Evolutionary conservation across 441 rosid genomes (phyloP).

Genomic region (Francoa sonchifolia): DNA sequence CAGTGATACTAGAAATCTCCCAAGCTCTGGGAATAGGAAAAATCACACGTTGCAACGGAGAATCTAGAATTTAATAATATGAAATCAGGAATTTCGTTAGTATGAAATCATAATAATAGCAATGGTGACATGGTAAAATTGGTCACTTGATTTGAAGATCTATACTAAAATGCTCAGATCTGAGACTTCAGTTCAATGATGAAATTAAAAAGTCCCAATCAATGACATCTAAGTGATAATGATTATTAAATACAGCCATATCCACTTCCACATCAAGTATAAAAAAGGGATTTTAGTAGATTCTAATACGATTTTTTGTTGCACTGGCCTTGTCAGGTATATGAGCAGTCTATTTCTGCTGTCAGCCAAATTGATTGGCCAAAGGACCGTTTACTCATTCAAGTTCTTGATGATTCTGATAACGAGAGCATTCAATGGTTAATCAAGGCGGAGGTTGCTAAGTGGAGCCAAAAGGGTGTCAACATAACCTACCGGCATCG

Average conservation of each 20-base stretch:
- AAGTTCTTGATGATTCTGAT: slow-evolving; percentile 82
- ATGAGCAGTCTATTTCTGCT: slow-evolving; percentile 84
- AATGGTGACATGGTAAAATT: no score
- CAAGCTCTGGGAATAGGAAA: no score
- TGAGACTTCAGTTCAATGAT: background rate
- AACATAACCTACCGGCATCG: slow-evolving; percentile 77
- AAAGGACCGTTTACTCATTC: slow-evolving; percentile 57
- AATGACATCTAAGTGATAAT: background rate
- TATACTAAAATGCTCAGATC: background rate
- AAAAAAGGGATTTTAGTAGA: background rate
- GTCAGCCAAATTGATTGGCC: slow-evolving; percentile 94
- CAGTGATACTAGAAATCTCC: no score
- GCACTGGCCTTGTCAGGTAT: slow-evolving; percentile 40
- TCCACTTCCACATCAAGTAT: no score
- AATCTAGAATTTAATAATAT: no score
- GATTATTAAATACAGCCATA: background rate
- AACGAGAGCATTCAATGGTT: slow-evolving; percentile 63
- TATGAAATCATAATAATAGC: no score
- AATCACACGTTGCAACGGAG: no score
- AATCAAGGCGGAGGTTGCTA: slow-evolving; percentile 56
- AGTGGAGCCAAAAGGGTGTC: slow-evolving; percentile 69
- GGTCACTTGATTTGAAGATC: background rate
- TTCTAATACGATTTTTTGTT: slow-evolving; percentile 10
- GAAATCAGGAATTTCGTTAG: no score
- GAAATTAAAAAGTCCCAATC: background rate